Evolutionary conservation across 2,329 filamentous ascomycete genomes (phyloP).

Genomic region (Mollisia scopiformis): DNA sequence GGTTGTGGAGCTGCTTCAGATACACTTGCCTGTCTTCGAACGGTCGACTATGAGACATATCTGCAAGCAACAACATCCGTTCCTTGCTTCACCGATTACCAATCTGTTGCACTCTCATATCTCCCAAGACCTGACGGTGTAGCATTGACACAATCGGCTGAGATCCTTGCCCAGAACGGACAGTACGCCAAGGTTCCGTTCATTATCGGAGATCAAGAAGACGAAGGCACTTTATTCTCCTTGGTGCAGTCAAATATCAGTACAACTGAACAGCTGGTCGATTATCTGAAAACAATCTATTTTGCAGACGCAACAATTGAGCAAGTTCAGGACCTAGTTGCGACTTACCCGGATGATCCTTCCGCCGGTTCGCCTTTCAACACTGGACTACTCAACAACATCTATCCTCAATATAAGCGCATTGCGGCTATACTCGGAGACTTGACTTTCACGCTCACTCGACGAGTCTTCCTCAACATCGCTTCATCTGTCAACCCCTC

Average conservation of each 20-base stretch:
- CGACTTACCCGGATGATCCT: slow-evolving; percentile 57
- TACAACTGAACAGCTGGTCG: slow-evolving; percentile 57
- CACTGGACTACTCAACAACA: slow-evolving; percentile 68
- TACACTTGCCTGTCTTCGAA: slow-evolving; percentile 68
- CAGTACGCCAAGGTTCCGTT: slow-evolving; percentile 62
- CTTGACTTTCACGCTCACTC: slow-evolving; percentile 72
- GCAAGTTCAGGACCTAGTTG: slow-evolving; percentile 59
- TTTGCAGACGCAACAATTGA: slow-evolving; percentile 58
- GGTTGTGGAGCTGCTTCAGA: slow-evolving; percentile 62
- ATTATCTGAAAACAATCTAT: slow-evolving; percentile 63
- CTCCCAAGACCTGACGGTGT: slow-evolving; percentile 73
- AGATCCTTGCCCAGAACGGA: slow-evolving; percentile 55
- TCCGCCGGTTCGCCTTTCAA: slow-evolving; percentile 70
- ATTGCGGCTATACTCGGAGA: slow-evolving; percentile 77
- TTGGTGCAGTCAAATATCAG: slow-evolving; percentile 72
- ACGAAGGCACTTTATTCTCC: slow-evolving; percentile 77
- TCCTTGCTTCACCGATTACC: slow-evolving; percentile 68
- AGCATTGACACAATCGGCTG: slow-evolving; percentile 64
- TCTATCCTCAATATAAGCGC: slow-evolving; percentile 78
- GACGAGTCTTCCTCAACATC: slow-evolving; percentile 62
- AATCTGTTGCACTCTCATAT: slow-evolving; percentile 71
- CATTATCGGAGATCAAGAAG: slow-evolving; percentile 76
- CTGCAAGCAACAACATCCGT: slow-evolving; percentile 71
- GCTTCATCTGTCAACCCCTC: slow-evolving; percentile 51
- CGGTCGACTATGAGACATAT: slow-evolving; percentile 59